Conservation (phyloP, 2,329 filamentous ascomycete genomes). For the Stachybotrys echinatus region DNA sequence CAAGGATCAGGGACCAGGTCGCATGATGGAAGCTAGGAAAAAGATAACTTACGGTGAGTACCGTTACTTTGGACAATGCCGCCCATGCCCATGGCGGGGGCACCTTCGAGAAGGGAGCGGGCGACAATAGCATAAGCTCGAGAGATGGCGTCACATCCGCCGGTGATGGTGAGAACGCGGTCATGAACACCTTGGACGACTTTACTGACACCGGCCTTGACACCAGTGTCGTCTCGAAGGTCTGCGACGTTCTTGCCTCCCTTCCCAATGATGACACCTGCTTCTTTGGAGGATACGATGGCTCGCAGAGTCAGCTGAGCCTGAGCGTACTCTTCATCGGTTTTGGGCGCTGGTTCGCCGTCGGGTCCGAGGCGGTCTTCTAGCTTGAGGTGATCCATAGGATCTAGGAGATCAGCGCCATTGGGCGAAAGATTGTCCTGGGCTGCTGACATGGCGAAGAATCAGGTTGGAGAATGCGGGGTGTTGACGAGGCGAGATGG, state of each 20-base stretch:
- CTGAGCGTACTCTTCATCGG: slow-evolving; percentile 93
- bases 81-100: slow-evolving; percentile 93
- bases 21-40: not conserved
- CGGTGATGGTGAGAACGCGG: slow-evolving; percentile 92
- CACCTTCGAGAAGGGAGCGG: slow-evolving; percentile 85
- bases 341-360: slow-evolving; percentile 77
- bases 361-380: slow-evolving; percentile 65
- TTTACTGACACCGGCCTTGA: slow-evolving; percentile 98
- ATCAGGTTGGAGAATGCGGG: slow-evolving; percentile 11
- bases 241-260: slow-evolving; percentile 97
- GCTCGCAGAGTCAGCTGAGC: slow-evolving; percentile 90
- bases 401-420: slow-evolving; percentile 56
- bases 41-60: slow-evolving; percentile 69
- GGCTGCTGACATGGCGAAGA: slow-evolving; percentile 51
- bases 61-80: slow-evolving; percentile 81
- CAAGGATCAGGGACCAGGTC: slow-evolving; percentile 8
- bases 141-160: slow-evolving; percentile 80
- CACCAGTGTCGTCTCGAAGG: slow-evolving; percentile 92
- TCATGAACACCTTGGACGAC: slow-evolving; percentile 97
- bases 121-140: slow-evolving; percentile 93
- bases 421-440: slow-evolving; percentile 54
- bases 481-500: slow-evolving; percentile 8
- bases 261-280: slow-evolving; percentile 98
- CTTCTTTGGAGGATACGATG: slow-evolving; percentile 98
- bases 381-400: slow-evolving; percentile 61